These are phyloP conservation scores for Talaromyces sp. DNA, from an alignment of 2,329 filamentous ascomycete species.

Conservation along the genomic window DNA sequence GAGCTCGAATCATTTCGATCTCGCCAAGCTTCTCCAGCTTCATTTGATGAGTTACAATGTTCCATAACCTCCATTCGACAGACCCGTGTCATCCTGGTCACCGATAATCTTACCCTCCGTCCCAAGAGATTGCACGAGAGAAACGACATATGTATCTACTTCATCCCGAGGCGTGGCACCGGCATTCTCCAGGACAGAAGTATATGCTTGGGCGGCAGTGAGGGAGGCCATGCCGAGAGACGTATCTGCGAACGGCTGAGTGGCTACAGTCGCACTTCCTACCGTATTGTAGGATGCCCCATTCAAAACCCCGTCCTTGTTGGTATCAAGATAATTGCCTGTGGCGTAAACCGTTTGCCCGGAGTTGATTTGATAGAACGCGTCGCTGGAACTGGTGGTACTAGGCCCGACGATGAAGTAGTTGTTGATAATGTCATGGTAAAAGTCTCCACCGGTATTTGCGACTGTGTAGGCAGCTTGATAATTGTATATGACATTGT, in stretches of 20 bases:
- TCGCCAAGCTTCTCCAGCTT: background rate
- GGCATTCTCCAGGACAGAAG: background rate
- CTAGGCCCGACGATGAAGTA: conserved; percentile 56
- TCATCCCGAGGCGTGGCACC: conserved; percentile 6
- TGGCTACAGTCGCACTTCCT: conserved; percentile 1
- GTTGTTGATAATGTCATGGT: conserved; percentile 54
- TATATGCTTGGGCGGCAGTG: conserved; percentile 3
- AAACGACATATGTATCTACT: conserved; percentile 3
- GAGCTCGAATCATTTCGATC: background rate
- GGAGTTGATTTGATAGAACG: conserved; percentile 54
- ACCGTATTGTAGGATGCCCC: conserved; percentile 28
- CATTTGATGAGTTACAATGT: background rate
- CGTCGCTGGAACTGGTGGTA: conserved; percentile 42
- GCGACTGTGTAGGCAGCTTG: conserved; percentile 56
- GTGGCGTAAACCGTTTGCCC: conserved; percentile 54
- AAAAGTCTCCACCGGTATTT: conserved; percentile 46
- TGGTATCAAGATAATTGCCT: conserved; percentile 52
- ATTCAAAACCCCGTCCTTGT: conserved; percentile 50
- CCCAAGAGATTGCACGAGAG: background rate
- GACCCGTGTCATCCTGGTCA: conserved; percentile 1
- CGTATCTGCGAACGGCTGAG: background rate
- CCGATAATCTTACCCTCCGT: background rate
- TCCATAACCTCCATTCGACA: conserved; percentile 7
- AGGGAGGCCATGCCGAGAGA: background rate
- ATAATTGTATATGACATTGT: conserved; percentile 56